A percentile compares a stretch with the other conserved stretches of the same genome.
Evolutionary conservation across 306 rosid species (phyloP).

Genomic region (Sesbania bispinosa): DNA sequence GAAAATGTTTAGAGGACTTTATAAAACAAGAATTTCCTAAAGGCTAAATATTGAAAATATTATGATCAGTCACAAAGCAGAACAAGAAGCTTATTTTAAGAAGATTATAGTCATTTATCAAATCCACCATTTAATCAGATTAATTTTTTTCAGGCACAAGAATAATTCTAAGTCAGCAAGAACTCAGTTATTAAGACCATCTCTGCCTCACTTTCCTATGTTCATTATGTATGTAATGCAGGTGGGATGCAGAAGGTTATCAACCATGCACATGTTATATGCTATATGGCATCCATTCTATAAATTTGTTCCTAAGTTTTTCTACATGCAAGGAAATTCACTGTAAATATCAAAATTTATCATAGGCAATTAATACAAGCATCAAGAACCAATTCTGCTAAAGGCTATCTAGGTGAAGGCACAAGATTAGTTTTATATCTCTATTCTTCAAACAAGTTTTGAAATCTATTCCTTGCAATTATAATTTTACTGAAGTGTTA

Average conservation of each 20-base stretch:
- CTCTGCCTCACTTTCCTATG: neutral
- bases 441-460: neutral
- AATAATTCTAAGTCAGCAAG: neutral
- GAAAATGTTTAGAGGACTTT: constrained; percentile 2
- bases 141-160: neutral
- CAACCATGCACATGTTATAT: neutral
- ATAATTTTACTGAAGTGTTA: neutral
- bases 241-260: neutral
- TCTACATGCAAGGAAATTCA: neutral
- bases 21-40: neutral
- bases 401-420: neutral
- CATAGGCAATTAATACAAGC: neutral
- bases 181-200: neutral
- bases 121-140: neutral
- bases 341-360: neutral
- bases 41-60: neutral
- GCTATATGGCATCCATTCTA: neutral
- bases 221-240: neutral
- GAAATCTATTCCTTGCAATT: neutral
- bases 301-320: neutral
- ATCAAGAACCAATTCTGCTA: neutral
- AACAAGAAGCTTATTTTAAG: neutral
- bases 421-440: neutral
- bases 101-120: neutral
- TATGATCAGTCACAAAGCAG: neutral